phyloP scores from a whole-genome alignment of 2,329 filamentous ascomycete species.

The Sporothrix globosa region DNA sequence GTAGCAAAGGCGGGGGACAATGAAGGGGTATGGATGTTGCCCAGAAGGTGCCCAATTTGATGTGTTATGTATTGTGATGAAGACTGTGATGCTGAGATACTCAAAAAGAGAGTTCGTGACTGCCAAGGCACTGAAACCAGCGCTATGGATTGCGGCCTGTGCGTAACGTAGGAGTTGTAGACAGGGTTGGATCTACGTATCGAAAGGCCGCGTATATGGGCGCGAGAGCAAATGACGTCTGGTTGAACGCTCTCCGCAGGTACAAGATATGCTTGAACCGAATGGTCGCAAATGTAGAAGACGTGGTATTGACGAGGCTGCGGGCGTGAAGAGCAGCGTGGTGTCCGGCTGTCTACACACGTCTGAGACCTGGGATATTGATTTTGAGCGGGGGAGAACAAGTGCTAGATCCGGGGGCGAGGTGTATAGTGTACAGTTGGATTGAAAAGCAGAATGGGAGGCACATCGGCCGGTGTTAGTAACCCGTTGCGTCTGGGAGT shows the following conservation, averaged over 20 bases:
- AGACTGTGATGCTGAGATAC: too few relatives aligned
- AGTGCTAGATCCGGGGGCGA: neutral
- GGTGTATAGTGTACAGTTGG: neutral
- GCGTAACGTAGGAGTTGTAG: neutral
- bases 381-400: too few relatives aligned
- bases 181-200: neutral
- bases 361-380: neutral
- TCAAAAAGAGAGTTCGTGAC: neutral
- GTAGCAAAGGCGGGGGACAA: slow-evolving; percentile 11
- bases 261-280: neutral
- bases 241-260: neutral
- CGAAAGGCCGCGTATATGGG: neutral
- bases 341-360: neutral
- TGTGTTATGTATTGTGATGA: neutral
- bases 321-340: neutral
- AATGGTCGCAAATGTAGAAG: too few relatives aligned
- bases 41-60: neutral
- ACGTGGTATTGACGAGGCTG: slow-evolving; percentile 1
- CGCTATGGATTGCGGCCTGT: neutral
- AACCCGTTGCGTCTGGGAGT: neutral
- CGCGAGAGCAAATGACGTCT: neutral
- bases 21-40: neutral
- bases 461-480: neutral
- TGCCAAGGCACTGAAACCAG: neutral
- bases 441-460: neutral